Conservation (phyloP, 129 eudicot species). For the Kitagawia praeruptora region DNA sequence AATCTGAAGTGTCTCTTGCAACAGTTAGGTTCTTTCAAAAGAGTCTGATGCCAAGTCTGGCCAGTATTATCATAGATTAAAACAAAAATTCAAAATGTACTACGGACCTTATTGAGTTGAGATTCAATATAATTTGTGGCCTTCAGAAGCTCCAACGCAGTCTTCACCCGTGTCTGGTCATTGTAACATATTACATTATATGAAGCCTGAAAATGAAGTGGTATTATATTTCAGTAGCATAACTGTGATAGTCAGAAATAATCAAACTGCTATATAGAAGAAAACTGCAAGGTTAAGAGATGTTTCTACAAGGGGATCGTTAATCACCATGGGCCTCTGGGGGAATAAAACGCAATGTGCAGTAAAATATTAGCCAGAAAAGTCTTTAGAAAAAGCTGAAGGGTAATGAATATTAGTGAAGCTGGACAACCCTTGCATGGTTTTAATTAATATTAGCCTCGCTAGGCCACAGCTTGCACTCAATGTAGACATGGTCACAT, state of each 20-base stretch:
- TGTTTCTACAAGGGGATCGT: not conserved
- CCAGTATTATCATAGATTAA: not conserved
- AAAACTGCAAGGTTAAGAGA: not conserved
- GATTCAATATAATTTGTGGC: slow-evolving; percentile 69
- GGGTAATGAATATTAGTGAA: too few species aligned
- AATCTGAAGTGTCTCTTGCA: slow-evolving; percentile 33
- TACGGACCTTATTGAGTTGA: slow-evolving; percentile 55
- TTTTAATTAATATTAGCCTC: not conserved
- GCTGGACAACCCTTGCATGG: too few species aligned
- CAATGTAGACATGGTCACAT: not conserved
- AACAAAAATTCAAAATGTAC: not conserved
- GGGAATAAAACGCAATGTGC: not conserved
- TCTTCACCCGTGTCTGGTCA: slow-evolving; percentile 63
- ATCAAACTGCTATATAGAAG: not conserved
- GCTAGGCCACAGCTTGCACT: not conserved
- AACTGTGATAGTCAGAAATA: not conserved
- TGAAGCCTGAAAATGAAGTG: slow-evolving; percentile 42
- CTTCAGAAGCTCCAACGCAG: slow-evolving; percentile 78
- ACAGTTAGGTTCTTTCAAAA: not conserved
- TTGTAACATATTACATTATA: slow-evolving; percentile 78
- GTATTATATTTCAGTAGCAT: not conserved
- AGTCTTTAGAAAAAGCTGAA: too few species aligned
- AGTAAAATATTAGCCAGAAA: too few species aligned
- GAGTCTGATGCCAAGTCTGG: not conserved
- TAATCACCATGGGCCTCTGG: too few species aligned